These are phyloP conservation scores for Forsythia viridissima DNA, from an alignment of 257 asterid species.

Conservation along the genomic window DNA sequence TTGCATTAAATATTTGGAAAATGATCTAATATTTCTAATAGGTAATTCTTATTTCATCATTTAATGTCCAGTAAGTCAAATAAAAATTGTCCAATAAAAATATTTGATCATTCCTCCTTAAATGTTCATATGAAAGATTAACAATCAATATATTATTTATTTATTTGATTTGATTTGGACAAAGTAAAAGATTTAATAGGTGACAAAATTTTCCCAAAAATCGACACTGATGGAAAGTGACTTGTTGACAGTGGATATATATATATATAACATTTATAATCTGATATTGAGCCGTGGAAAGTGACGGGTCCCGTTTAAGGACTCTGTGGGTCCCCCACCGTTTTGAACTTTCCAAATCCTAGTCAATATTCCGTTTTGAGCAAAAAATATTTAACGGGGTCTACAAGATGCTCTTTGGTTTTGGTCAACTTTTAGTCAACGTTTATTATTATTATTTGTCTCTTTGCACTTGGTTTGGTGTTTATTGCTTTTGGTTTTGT, in stretches of 20 bases:
- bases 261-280: too few species aligned
- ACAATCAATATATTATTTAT: background rate
- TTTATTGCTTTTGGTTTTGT: background rate
- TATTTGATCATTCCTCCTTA: too few species aligned
- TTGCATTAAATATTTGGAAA: too few species aligned
- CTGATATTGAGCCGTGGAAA: background rate
- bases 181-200: background rate
- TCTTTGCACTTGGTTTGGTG: background rate
- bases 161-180: background rate
- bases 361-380: slow-evolving; percentile 3
- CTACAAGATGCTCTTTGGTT: background rate
- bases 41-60: too few species aligned
- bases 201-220: background rate
- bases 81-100: too few species aligned
- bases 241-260: too few species aligned
- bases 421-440: background rate
- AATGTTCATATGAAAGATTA: too few species aligned
- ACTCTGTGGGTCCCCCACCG: background rate
- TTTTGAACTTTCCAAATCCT: background rate
- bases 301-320: background rate
- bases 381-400: background rate
- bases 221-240: background rate
- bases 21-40: too few species aligned
- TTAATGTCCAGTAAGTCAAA: too few species aligned
- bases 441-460: background rate